A percentile compares a stretch with the other conserved stretches of the same genome.
phyloP scores from a whole-genome alignment of 1,284 basidiomycete genomes.

The Grifola frondosa region DNA sequence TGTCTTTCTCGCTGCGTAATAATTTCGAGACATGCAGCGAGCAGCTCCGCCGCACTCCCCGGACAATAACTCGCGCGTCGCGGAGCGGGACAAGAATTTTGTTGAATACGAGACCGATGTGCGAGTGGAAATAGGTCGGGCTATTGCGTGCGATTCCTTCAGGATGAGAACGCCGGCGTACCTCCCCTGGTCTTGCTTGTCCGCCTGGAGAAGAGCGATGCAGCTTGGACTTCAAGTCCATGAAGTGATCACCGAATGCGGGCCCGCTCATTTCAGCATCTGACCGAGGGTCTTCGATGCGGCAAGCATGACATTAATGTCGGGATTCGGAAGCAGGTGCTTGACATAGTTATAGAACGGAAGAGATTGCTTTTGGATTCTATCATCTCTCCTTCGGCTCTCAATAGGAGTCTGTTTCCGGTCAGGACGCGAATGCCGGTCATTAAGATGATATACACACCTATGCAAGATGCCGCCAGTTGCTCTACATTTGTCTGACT shows the following conservation, averaged over 20 bases:
- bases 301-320: conserved; percentile 85
- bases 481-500: conserved; percentile 74
- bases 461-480: conserved; percentile 77
- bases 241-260: conserved; percentile 83
- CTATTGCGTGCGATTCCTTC: conserved; percentile 89
- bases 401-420: too few species aligned
- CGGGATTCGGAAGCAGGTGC: conserved; percentile 78
- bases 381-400: conserved; percentile 69
- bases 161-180: conserved; percentile 87
- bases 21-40: conserved; percentile 88
- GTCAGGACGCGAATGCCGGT: too few species aligned
- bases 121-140: conserved; percentile 82
- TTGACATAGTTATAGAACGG: conserved; percentile 93
- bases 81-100: conserved; percentile 88
- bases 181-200: conserved; percentile 72
- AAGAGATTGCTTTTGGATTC: conserved; percentile 78
- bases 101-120: conserved; percentile 85
- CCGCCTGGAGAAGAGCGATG: conserved; percentile 78
- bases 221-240: conserved; percentile 85
- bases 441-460: too few species aligned
- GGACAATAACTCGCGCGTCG: conserved; percentile 81
- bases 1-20: conserved; percentile 73
- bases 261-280: conserved; percentile 77
- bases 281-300: conserved; percentile 84
- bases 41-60: conserved; percentile 87